Percentiles rank a stretch among this genome's conserved stretches.
These are phyloP conservation scores for Venturia oleaginea DNA, from an alignment of 2,329 filamentous ascomycete genomes.

Conservation along the genomic window DNA sequence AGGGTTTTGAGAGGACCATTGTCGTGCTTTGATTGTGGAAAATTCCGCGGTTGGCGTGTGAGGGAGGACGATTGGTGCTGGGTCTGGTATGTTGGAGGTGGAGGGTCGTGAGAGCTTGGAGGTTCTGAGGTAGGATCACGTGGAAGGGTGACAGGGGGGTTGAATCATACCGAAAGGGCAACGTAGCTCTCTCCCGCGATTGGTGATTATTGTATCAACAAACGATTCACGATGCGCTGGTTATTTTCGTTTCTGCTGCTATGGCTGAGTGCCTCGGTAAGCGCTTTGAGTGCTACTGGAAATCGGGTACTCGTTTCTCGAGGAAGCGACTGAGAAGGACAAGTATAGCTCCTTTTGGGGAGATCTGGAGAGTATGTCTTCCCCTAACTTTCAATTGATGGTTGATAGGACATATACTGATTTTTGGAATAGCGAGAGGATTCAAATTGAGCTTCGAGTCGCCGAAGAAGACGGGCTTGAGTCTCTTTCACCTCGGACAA, in stretches of 20 bases:
- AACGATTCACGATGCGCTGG: constrained; percentile 55
- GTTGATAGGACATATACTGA: not conserved
- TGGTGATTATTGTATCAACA: constrained; percentile 15
- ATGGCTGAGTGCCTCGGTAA: constrained; percentile 44
- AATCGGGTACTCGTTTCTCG: constrained; percentile 72
- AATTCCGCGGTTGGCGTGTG: not conserved
- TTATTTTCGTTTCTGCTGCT: constrained; percentile 61
- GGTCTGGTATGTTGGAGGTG: not conserved
- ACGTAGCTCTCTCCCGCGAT: constrained; percentile 13
- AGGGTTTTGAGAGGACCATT: constrained; percentile 10
- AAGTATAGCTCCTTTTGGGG: constrained; percentile 74
- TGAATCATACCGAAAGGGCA: not conserved
- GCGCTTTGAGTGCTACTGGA: constrained; percentile 71
- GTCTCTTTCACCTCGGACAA: constrained; percentile 78
- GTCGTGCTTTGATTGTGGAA: not conserved
- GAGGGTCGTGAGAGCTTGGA: not conserved
- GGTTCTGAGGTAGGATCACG: not conserved
- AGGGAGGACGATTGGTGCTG: not conserved
- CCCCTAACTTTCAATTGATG: not conserved
- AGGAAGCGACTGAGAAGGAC: constrained; percentile 71
- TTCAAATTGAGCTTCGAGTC: constrained; percentile 75
- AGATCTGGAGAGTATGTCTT: constrained; percentile 57
- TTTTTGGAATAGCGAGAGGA: constrained; percentile 56
- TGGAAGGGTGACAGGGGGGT: not conserved
- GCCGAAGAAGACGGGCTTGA: constrained; percentile 67